Base-by-base conservation (phyloP, 768 basidiomycete genomes). In the Russula brevipes region DNA sequence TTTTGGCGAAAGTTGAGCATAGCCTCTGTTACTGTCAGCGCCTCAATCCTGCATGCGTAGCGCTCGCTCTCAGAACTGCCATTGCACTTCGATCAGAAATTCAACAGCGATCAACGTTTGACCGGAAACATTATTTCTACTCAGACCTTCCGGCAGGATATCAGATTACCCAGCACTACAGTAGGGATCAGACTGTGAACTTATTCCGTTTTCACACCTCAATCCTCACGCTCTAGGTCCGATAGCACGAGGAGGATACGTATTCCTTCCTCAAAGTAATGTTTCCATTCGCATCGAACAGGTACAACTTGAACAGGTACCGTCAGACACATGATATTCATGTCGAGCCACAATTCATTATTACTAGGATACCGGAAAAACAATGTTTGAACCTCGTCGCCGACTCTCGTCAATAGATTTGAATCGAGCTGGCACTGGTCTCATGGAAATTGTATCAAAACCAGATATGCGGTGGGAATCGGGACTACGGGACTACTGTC, bases 41-140 rank as follows among this genome's bases (percentile, higher is more conserved):
- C 62, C 69, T 91, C 64, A 90, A 90, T 69, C 76, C 80, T 14
- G 80, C 77, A 72, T 88, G 87, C 61, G 87, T 97, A 2, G 82
- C 88, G 64, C 81, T 97, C 6, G 92, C 89, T 3, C 73, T 94
- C 0, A 81, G 90, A 8, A 87, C 93, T 0, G 91, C 94, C 0
- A 69, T 94, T 2, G 94, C 94, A 5, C 79, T 98, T 30, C 75
- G 82, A 39, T 78, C 85, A 12, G 66, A 80, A 5, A 79, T 96
- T 55, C 90, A 90, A 66, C 66, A 68, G 0, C 79, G 81, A 19
- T 96, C 93, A 0, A 81, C 90, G 0, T 98, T 98, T 69, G 97
- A 98, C 74, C 80, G 97, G 67, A 99, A 99, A 72, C 97, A 98
- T 73, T 99, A 99, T 73, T 98, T 98, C 74, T 98, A 99, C 71